phyloP scores from a whole-genome alignment of 306 rosid genomes.

The Chamaecrista fasciculata region DNA sequence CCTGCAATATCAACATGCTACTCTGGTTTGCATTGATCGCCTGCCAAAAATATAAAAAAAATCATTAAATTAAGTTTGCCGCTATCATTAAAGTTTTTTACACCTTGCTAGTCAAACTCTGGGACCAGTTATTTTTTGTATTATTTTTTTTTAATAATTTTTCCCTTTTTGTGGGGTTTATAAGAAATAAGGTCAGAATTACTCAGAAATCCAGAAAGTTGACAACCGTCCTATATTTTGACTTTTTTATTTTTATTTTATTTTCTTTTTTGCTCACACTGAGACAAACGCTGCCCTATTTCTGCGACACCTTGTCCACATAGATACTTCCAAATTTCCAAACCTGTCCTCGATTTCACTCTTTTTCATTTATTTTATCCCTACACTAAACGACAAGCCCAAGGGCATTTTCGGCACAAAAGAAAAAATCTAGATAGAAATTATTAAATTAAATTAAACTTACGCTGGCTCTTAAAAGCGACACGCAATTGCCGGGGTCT shows the following conservation, averaged over 20 bases:
- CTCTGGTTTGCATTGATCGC: conserved; percentile 83
- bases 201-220: conserved; percentile 36
- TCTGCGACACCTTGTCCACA: conserved; percentile 31
- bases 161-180: neutral
- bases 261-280: conserved; percentile 34
- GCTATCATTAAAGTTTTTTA: neutral
- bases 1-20: conserved; percentile 92
- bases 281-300: conserved; percentile 40
- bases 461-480: conserved; percentile 84
- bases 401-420: conserved; percentile 36
- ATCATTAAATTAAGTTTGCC: conserved; percentile 25
- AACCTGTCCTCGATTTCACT: conserved; percentile 39
- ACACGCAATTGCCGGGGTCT: conserved; percentile 83
- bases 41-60: conserved; percentile 37
- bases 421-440: neutral
- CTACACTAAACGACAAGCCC: conserved; percentile 25
- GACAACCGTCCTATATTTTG: conserved; percentile 48
- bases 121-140: neutral
- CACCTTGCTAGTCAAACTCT: conserved; percentile 38
- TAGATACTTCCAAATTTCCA: conserved; percentile 55
- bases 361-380: conserved; percentile 3
- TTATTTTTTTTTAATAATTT: neutral
- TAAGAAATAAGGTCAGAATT: conserved; percentile 34
- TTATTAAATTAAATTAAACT: too few relatives aligned
- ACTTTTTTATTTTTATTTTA: too few relatives aligned